phyloP scores from a whole-genome alignment of 257 asterid species.

The Penstemon davidsonii region DNA sequence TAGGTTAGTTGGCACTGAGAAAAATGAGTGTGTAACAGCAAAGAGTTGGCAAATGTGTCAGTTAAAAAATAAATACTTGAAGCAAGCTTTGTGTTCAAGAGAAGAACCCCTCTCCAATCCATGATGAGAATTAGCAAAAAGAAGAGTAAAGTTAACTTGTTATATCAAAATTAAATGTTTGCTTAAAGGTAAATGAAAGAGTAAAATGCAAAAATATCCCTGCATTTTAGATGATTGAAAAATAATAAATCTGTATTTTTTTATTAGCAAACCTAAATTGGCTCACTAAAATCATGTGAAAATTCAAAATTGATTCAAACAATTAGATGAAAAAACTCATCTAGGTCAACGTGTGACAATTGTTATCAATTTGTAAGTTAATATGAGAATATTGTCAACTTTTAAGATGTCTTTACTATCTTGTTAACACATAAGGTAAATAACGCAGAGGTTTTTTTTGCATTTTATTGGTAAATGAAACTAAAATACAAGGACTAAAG shows the following conservation, averaged over 20 bases:
- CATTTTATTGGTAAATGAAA: neutral
- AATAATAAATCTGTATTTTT: no score
- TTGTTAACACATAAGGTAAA: no score
- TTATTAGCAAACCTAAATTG: no score
- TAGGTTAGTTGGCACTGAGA: constrained; percentile 62
- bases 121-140: constrained; percentile 29
- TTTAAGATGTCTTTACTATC: no score
- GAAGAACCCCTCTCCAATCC: constrained; percentile 69
- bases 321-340: no score
- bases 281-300: no score
- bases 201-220: constrained; percentile 5
- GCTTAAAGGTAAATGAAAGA: constrained; percentile 12
- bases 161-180: neutral
- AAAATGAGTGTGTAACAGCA: constrained; percentile 87
- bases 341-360: no score
- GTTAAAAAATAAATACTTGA: constrained; percentile 35
- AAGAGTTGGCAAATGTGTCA: constrained; percentile 92
- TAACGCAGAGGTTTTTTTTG: no score
- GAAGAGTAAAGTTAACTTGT: constrained; percentile 24
- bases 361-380: no score
- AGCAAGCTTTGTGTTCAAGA: constrained; percentile 77
- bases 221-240: no score
- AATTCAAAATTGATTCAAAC: no score
- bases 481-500: constrained; percentile 26
- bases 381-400: no score